These are phyloP conservation scores for Aspergillus hortae DNA, from an alignment of 2,329 filamentous ascomycete species.

Conservation along the genomic window DNA sequence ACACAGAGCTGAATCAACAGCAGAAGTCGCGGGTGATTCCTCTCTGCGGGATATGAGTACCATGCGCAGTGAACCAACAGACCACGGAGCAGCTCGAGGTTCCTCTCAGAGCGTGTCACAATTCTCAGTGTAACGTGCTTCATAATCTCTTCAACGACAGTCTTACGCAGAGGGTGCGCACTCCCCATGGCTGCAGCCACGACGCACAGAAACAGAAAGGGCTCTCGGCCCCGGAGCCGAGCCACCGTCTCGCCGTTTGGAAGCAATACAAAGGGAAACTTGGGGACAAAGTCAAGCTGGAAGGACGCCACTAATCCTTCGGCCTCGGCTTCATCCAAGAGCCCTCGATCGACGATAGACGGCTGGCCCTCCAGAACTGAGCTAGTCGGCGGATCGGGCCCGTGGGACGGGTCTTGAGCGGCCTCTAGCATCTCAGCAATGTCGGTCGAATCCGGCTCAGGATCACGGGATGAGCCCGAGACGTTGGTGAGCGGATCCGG, in stretches of 20 bases:
- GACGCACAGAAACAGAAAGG: conserved; percentile 21
- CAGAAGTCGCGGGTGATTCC: conserved; percentile 19
- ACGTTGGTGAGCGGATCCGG: conserved; percentile 6
- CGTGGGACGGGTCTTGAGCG: conserved; percentile 19
- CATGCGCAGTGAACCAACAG: conserved; percentile 20
- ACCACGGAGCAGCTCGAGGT: conserved; percentile 20
- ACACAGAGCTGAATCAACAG: conserved; percentile 20
- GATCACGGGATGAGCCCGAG: conserved; percentile 1
- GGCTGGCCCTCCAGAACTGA: conserved; percentile 18
- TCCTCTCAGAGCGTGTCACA: conserved; percentile 20
- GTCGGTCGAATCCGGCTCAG: conserved; percentile 5
- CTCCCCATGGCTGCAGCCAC: conserved; percentile 17
- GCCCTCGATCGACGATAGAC: conserved; percentile 20
- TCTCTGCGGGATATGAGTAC: conserved; percentile 23
- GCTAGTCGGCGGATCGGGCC: conserved; percentile 12
- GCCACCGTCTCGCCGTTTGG: conserved; percentile 13
- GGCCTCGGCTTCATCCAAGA: conserved; percentile 19
- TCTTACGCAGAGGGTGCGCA: conserved; percentile 16
- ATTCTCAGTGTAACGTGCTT: conserved; percentile 15
- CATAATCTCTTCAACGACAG: conserved; percentile 20
- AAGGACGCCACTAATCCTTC: conserved; percentile 15
- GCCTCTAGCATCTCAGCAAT: conserved; percentile 11
- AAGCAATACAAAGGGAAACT: conserved; percentile 19
- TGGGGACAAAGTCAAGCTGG: conserved; percentile 13
- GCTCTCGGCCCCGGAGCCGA: conserved; percentile 9